These are phyloP conservation scores for Nicotiana benthamiana DNA, from an alignment of 257 asterid genomes.

Conservation along the genomic window DNA sequence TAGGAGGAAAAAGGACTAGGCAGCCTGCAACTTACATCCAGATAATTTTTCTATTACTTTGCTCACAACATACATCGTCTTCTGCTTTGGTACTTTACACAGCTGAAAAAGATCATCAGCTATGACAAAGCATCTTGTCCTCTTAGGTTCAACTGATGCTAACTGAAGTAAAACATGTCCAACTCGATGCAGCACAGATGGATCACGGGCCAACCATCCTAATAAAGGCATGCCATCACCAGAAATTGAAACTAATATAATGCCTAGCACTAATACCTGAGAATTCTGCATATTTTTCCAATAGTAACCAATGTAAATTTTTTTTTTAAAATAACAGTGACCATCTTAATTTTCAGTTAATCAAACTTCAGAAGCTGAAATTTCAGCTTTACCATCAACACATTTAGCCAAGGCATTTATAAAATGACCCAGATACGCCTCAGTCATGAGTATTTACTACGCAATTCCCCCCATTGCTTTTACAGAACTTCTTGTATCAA, in stretches of 20 bases:
- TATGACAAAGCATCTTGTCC: conserved; percentile 57
- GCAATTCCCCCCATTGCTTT: background rate
- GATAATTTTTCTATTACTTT: conserved; percentile 56
- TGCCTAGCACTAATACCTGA: background rate
- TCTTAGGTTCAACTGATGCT: conserved; percentile 51
- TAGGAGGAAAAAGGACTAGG: background rate
- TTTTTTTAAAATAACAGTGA: background rate
- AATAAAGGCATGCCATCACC: conserved; percentile 18
- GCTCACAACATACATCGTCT: conserved; percentile 56
- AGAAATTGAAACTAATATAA: background rate
- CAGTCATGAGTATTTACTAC: background rate
- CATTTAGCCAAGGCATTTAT: background rate
- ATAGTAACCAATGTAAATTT: too few relatives aligned
- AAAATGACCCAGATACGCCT: background rate
- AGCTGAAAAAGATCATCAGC: conserved; percentile 98
- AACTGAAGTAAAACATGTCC: conserved; percentile 77
- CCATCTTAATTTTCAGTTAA: background rate
- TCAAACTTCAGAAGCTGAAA: background rate
- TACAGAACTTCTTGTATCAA: background rate
- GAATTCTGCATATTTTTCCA: background rate
- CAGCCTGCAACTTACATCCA: conserved; percentile 49
- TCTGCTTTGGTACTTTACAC: conserved; percentile 63
- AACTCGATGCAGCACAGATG: conserved; percentile 70
- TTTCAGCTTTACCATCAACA: background rate
- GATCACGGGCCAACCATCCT: conserved; percentile 89